Evolutionary conservation across 441 rosid species (phyloP), one percentile per base, ranked within the genome.

Genomic region (Mallotus repandus): DNA sequence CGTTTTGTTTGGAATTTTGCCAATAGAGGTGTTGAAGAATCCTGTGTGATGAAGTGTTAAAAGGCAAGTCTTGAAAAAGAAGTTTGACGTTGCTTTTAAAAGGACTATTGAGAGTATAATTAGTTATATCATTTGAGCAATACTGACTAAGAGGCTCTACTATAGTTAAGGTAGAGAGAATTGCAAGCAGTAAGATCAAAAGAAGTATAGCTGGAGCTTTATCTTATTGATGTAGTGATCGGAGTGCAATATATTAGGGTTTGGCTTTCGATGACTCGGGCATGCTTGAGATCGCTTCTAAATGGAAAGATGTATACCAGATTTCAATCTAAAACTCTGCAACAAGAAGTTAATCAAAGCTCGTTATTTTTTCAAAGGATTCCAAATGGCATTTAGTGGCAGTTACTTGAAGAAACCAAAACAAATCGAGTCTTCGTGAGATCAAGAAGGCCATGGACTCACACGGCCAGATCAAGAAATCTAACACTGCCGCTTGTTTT

Each of bases 161-260:
- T 7, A 25, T 19, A 16, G 32, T 15, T 15, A 10, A 7, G 46
- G 38, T 55, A 53, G 61, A 63, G 4, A 63, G 62, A 10, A 22
- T 21, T 25, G 56, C 7, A 64, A 73, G n/a, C 18, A 45, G 64
- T 65, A 64, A 0, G 18, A 73, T 54, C 32, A 65, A 64, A n/a
- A 65, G 21, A 8, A 65, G 29, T 14, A 22, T 6, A 7, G n/a
- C 63, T 64, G 21, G 5, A 63, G 13, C 41, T 64, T 25, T 15
- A 38, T 46, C 4, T 52, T 55, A n/a, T n/a, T 19, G 86, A 82
- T 61, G 96, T 94, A 53, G 49, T 92, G 4, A 76, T 94, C 14
- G 98, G 98, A 0, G 92, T 94, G 22, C 84, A 91, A 0, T 97
- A 94, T 50, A 91, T 96, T 4, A 97, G 98, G 18, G 88, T 94